A percentile compares a stretch with the other conserved stretches of the same genome.
Conservation (phyloP, 2,329 filamentous ascomycete species). For the Torrubiella hemipterigena region DNA sequence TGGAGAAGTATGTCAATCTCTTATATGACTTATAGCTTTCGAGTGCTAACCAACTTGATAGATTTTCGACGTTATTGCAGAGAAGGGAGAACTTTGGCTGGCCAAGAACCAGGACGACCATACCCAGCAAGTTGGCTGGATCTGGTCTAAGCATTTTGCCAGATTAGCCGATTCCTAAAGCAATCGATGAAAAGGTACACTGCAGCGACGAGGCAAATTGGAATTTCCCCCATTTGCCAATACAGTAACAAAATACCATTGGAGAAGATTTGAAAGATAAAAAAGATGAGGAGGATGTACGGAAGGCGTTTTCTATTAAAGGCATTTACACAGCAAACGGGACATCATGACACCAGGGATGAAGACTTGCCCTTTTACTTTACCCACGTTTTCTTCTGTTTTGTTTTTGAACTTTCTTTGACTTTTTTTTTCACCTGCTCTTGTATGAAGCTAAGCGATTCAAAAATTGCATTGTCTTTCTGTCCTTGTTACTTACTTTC, state of each 20-base stretch:
- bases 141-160: slow-evolving; percentile 98
- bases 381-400: slow-evolving; percentile 7
- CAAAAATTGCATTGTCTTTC: too few relatives aligned
- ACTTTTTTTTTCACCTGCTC: slow-evolving; percentile 6
- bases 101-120: slow-evolving; percentile 94
- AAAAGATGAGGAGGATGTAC: not conserved
- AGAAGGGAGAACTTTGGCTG: slow-evolving; percentile 96
- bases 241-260: too few relatives aligned
- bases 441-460: too few relatives aligned
- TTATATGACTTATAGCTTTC: slow-evolving; percentile 2
- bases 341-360: too few relatives aligned
- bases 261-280: not conserved
- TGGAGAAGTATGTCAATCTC: slow-evolving; percentile 56
- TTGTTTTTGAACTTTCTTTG: slow-evolving; percentile 6
- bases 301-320: not conserved
- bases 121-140: slow-evolving; percentile 75
- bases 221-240: too few relatives aligned
- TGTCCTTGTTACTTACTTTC: too few relatives aligned
- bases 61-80: slow-evolving; percentile 86
- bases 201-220: too few relatives aligned
- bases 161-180: slow-evolving; percentile 42
- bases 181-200: too few relatives aligned
- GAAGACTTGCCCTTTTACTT: slow-evolving; percentile 6
- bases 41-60: slow-evolving; percentile 14
- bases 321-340: too few relatives aligned